phyloP scores from a whole-genome alignment of 2,329 filamentous ascomycete species.

The Botrytis squamosa region DNA sequence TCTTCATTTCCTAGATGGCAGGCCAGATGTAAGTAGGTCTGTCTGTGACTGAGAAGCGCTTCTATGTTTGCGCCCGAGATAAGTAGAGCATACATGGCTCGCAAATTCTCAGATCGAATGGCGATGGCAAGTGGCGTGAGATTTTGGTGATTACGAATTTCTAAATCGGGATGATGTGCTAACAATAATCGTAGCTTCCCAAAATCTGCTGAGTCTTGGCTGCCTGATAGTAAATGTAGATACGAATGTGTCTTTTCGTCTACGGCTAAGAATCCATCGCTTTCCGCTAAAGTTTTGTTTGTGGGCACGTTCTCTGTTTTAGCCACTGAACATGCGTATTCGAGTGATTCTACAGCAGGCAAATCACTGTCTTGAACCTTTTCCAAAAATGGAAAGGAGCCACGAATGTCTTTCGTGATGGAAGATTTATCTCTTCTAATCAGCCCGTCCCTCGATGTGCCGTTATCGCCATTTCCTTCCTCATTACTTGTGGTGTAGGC shows the following conservation, averaged over 20 bases:
- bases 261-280: neutral
- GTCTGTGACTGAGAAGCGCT: neutral
- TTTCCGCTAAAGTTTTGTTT: neutral
- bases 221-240: neutral
- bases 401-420: too few species aligned
- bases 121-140: neutral
- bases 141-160: neutral
- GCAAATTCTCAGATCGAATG: neutral
- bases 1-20: neutral
- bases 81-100: constrained; percentile 6
- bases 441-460: neutral
- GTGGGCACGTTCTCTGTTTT: neutral
- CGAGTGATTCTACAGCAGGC: too few species aligned
- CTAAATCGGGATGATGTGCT: neutral
- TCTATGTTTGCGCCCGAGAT: neutral
- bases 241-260: neutral
- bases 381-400: too few species aligned
- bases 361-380: neutral
- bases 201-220: neutral
- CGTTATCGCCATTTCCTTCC: neutral
- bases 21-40: constrained; percentile 2
- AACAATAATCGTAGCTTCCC: neutral
- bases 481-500: neutral
- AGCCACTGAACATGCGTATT: neutral
- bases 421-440: neutral